phyloP scores from a whole-genome alignment of 1,139 yeast genomes.

The Hemisphaericaspora xylofermentans region DNA sequence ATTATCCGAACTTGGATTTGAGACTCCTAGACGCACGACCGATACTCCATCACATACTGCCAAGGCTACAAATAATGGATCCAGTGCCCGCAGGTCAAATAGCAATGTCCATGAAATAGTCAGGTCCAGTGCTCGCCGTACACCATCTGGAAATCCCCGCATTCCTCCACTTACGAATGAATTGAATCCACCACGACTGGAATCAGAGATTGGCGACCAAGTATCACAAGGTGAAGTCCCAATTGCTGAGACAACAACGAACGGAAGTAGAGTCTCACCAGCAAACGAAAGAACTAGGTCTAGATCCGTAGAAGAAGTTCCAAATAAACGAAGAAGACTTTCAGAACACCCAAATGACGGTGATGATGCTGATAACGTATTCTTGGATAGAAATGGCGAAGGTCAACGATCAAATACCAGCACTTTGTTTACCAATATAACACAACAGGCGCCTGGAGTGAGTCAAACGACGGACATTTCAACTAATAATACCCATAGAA shows the following conservation, averaged over 20 bases:
- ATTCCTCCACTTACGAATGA: slow-evolving; percentile 24
- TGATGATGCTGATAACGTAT: slow-evolving; percentile 30
- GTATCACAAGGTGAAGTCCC: too few species aligned
- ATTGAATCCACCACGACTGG: slow-evolving; percentile 31
- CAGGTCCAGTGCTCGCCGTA: background rate
- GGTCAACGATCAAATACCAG: slow-evolving; percentile 8
- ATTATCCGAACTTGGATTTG: slow-evolving; percentile 27
- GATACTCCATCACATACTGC: background rate
- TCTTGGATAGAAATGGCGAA: slow-evolving; percentile 23
- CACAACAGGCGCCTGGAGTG: background rate
- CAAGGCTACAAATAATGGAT: slow-evolving; percentile 15
- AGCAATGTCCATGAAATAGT: background rate
- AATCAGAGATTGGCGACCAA: slow-evolving; percentile 10
- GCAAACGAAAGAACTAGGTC: too few species aligned
- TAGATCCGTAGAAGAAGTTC: slow-evolving; percentile 3
- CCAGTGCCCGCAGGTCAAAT: slow-evolving; percentile 5
- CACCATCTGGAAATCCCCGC: background rate
- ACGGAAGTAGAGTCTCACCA: too few species aligned
- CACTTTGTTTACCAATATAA: slow-evolving; percentile 3
- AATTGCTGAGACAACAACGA: too few species aligned
- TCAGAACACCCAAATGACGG: slow-evolving; percentile 9
- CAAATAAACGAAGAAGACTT: slow-evolving; percentile 11
- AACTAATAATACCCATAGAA: too few species aligned
- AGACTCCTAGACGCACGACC: background rate
- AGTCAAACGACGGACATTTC: too few species aligned